These are phyloP conservation scores for Chalciporus chontae DNA, from an alignment of 768 basidiomycete genomes.

Conservation along the genomic window DNA sequence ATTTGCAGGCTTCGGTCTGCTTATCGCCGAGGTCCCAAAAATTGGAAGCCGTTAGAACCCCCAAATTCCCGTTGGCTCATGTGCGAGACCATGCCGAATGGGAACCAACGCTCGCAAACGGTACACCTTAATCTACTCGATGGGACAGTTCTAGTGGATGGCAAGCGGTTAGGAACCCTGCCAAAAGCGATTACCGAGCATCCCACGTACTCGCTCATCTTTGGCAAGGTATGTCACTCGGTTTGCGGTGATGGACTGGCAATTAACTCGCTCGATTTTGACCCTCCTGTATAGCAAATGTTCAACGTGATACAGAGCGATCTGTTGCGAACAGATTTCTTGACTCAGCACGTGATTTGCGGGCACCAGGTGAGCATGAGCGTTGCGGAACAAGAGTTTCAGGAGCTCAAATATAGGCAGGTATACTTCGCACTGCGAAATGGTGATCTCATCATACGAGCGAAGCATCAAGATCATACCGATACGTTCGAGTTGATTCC, in stretches of 20 bases:
- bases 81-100: neutral
- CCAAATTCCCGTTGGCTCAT: slow-evolving; percentile 15
- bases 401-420: neutral
- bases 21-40: slow-evolving; percentile 3
- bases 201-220: slow-evolving; percentile 1
- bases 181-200: slow-evolving; percentile 4
- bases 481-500: slow-evolving; percentile 21
- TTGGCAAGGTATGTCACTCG: slow-evolving; percentile 1
- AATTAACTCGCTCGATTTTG: neutral
- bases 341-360: slow-evolving; percentile 4
- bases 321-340: slow-evolving; percentile 14
- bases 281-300: slow-evolving; percentile 1
- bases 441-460: slow-evolving; percentile 6
- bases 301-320: slow-evolving; percentile 7
- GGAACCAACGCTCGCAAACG: neutral
- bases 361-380: slow-evolving; percentile 11
- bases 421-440: slow-evolving; percentile 13
- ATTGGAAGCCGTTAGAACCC: slow-evolving; percentile 6
- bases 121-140: slow-evolving; percentile 15
- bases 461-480: neutral
- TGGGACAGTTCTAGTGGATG: slow-evolving; percentile 17
- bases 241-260: neutral
- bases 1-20: slow-evolving; percentile 2
- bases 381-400: neutral
- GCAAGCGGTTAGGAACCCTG: slow-evolving; percentile 11